Evolutionary conservation across 1,139 yeast species (phyloP).

Genomic region (Hyphopichia wangnamkhiaoensis): DNA sequence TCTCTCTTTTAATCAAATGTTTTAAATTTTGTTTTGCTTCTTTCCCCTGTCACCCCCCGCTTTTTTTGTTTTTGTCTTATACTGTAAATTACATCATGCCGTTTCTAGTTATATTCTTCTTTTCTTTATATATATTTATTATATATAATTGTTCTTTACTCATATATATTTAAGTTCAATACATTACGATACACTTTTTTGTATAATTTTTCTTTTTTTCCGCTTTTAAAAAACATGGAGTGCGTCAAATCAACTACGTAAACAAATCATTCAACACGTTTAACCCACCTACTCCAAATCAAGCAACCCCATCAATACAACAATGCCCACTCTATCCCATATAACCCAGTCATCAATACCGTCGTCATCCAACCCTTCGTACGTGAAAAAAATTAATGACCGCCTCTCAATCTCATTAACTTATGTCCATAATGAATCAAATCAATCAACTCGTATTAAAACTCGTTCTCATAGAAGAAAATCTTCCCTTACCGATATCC

Average conservation of each 20-base stretch:
- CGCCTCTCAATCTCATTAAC: constrained; percentile 16
- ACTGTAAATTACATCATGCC: too few relatives aligned
- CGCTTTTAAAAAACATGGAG: too few relatives aligned
- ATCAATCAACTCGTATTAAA: too few relatives aligned
- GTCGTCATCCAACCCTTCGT: constrained; percentile 1
- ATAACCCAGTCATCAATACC: not conserved
- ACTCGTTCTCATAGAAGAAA: too few relatives aligned
- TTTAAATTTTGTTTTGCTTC: not conserved
- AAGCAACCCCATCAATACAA: not conserved
- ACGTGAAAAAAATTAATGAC: constrained; percentile 17
- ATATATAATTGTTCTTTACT: not conserved
- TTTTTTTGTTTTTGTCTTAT: not conserved
- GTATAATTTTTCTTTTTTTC: too few relatives aligned
- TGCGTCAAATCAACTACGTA: too few relatives aligned
- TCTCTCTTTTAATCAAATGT: not conserved
- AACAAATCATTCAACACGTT: too few relatives aligned
- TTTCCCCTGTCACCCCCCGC: not conserved
- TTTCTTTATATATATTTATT: too few relatives aligned
- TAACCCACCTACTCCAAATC: not conserved
- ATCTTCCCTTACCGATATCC: too few relatives aligned
- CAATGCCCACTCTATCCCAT: not conserved
- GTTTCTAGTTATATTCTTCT: too few relatives aligned
- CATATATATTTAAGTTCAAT: too few relatives aligned
- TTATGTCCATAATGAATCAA: constrained; percentile 9
- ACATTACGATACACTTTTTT: too few relatives aligned